These are phyloP conservation scores for Podaxis carcinomalis DNA, from an alignment of 768 basidiomycete species.

Conservation along the genomic window DNA sequence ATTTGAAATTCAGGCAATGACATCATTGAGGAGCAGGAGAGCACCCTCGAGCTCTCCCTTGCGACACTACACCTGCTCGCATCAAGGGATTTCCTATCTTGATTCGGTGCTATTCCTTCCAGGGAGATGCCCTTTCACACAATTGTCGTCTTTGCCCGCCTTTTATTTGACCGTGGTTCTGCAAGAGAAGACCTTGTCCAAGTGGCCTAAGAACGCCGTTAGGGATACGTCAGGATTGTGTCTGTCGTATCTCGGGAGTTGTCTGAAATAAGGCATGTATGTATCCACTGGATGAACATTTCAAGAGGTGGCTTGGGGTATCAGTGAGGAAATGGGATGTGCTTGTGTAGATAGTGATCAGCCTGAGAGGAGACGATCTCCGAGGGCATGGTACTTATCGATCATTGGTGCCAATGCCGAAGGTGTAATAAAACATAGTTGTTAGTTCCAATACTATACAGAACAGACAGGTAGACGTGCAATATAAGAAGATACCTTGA, in stretches of 20 bases:
- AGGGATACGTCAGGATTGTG: constrained; percentile 33
- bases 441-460: neutral
- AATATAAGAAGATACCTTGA: neutral
- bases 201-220: constrained; percentile 31
- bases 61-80: constrained; percentile 7
- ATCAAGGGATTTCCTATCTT: neutral
- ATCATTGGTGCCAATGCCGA: neutral
- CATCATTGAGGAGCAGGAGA: constrained; percentile 2
- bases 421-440: neutral
- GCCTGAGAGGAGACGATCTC: neutral
- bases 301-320: neutral
- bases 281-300: constrained; percentile 36
- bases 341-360: neutral
- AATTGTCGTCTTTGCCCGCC: constrained; percentile 34
- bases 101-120: constrained; percentile 8
- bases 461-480: neutral
- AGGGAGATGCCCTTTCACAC: constrained; percentile 34
- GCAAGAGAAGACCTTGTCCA: constrained; percentile 38
- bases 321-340: neutral
- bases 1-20: neutral
- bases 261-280: constrained; percentile 50
- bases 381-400: neutral
- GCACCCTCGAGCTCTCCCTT: constrained; percentile 7
- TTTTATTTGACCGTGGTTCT: constrained; percentile 43
- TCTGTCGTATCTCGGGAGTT: constrained; percentile 42